Evolutionary conservation across 345 rosid genomes (phyloP), one percentile per base, ranked within the genome.

Genomic region (Cardamine occulta): DNA sequence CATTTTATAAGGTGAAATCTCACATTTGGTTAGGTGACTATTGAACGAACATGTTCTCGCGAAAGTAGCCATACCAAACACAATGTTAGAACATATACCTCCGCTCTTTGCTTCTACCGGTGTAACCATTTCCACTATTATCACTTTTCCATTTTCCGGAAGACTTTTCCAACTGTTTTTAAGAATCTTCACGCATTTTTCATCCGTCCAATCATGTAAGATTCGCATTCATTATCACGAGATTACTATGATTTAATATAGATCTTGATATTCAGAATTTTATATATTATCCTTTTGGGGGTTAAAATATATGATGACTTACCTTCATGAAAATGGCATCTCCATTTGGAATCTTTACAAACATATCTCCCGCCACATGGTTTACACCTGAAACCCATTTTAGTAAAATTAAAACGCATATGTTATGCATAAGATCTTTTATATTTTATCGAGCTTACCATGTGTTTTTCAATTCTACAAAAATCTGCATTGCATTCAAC

Each of bases 301-400:
- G 58, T 19, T 66, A 1, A 21, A 4, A 53, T 53, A 48, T 2
- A 26, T 52, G 26, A 67, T 8, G 17, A 40, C 74, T 26, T 69
- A 89, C 95, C 85, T 91, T 86, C 89, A 89, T 88, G 88, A 89
- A 88, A 63, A 89, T 85, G 72, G 93, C 89, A 60, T 91, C 95
- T 31, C 81, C 95, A 55, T 80, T 77, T 6, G 93, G 96, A 51
- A 85, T 77, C 28, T 86, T 82, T 0, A 23, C 76, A 68, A 91
- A 86, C 97, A 91, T 66, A 66, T 66, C 59, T 8, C 48, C 60
- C 2, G 34, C 60, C 9, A 14, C 23, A 66, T 66, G 32, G 85
- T 86, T 75, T 51, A 88, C 84, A 17, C 91, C 91, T 24, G n/a
- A n/a, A n/a, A n/a, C n/a, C n/a, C n/a, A n/a, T n/a, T n/a, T n/a